Conservation (phyloP, 345 rosid genomes). For the Zanthoxylum bungeanum region DNA sequence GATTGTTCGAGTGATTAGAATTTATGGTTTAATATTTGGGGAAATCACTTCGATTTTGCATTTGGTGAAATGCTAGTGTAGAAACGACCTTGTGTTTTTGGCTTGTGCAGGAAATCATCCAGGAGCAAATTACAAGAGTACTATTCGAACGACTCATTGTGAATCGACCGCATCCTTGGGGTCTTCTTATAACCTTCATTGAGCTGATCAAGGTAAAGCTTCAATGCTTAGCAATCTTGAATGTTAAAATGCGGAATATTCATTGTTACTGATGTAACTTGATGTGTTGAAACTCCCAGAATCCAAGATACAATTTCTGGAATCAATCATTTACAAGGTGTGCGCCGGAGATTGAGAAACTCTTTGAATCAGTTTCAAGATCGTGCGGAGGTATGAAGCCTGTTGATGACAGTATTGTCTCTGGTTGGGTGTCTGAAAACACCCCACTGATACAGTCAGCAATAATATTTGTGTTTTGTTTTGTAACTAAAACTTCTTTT, state of each 20-base stretch:
- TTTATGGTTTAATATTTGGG: not conserved
- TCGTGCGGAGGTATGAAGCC: slow-evolving; percentile 82
- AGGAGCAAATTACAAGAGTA: slow-evolving; percentile 98
- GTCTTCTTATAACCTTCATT: slow-evolving; percentile 94
- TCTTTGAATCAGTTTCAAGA: slow-evolving; percentile 78
- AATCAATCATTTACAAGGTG: slow-evolving; percentile 71
- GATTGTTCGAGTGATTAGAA: not conserved
- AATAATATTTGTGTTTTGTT: not conserved
- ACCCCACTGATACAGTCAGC: slow-evolving; percentile 34
- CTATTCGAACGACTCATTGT: slow-evolving; percentile 93
- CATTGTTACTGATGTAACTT: not conserved
- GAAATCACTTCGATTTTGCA: not conserved
- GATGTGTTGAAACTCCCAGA: slow-evolving; percentile 35
- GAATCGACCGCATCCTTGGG: slow-evolving; percentile 98
- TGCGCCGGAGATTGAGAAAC: slow-evolving; percentile 89
- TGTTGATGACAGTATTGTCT: slow-evolving; percentile 70
- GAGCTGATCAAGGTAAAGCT: slow-evolving; percentile 83
- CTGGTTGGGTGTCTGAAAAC: slow-evolving; percentile 66
- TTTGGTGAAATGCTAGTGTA: not conserved
- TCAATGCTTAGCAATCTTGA: not conserved
- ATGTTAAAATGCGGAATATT: not conserved
- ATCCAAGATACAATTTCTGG: slow-evolving; percentile 88
- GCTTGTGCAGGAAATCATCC: slow-evolving; percentile 71
- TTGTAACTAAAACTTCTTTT: no score
- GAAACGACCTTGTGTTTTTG: not conserved